Conservation (phyloP, 2,329 filamentous ascomycete genomes). For the Fusarium beomiforme region DNA sequence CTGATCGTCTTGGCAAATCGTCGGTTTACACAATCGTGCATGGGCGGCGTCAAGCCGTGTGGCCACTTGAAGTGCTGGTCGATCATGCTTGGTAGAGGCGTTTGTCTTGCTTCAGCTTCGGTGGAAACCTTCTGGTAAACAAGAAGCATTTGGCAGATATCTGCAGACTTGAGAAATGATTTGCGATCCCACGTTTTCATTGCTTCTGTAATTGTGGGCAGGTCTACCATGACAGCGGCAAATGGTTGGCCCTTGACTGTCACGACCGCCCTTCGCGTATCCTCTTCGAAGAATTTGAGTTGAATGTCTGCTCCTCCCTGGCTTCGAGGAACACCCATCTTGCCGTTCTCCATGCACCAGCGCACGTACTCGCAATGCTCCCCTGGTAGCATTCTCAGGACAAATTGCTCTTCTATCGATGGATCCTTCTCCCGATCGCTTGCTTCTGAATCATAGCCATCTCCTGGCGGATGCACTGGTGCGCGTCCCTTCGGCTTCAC, state of each 20-base stretch:
- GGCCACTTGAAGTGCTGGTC: slow-evolving; percentile 78
- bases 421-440: slow-evolving; percentile 91
- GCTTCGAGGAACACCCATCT: slow-evolving; percentile 72
- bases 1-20: slow-evolving; percentile 86
- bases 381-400: slow-evolving; percentile 88
- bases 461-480: slow-evolving; percentile 77
- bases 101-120: slow-evolving; percentile 72
- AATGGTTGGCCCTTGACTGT: slow-evolving; percentile 76
- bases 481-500: slow-evolving; percentile 74
- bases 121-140: slow-evolving; percentile 75
- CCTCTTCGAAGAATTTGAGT: slow-evolving; percentile 81
- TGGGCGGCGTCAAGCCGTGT: slow-evolving; percentile 87
- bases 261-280: slow-evolving; percentile 78
- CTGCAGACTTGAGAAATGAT: slow-evolving; percentile 87
- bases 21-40: slow-evolving; percentile 84
- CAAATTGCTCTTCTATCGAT: slow-evolving; percentile 86
- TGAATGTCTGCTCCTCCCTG: slow-evolving; percentile 80
- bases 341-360: slow-evolving; percentile 78
- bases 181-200: slow-evolving; percentile 96
- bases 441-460: slow-evolving; percentile 96
- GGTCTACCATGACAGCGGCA: slow-evolving; percentile 81
- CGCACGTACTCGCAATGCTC: slow-evolving; percentile 86
- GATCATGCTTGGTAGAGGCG: slow-evolving; percentile 76
- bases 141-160: slow-evolving; percentile 89
- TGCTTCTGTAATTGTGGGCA: slow-evolving; percentile 87